Evolutionary conservation across 345 rosid genomes (phyloP).

Genomic region (Luvunga scandens): DNA sequence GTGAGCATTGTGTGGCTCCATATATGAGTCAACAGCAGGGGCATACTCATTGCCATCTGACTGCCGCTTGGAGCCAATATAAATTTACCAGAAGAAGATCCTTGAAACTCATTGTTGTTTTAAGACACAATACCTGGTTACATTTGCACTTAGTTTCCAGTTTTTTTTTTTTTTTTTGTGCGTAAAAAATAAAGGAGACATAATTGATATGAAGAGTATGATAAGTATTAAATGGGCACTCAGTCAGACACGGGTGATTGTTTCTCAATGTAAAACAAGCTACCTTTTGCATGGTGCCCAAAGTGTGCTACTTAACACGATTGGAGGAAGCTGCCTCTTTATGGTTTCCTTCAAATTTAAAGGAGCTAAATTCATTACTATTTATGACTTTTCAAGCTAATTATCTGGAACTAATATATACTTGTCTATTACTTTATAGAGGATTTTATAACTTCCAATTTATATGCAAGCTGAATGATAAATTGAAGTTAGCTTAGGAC

Average conservation of each 20-base stretch:
- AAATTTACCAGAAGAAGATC: conserved; percentile 21
- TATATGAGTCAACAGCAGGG: conserved; percentile 42
- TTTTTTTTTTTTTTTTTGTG: background rate
- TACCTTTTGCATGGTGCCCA: conserved; percentile 42
- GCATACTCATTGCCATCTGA: conserved; percentile 28
- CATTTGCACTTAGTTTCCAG: background rate
- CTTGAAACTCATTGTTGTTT: conserved; percentile 28
- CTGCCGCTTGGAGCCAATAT: conserved; percentile 50
- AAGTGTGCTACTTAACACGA: conserved; percentile 25
- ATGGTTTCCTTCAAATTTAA: conserved; percentile 24
- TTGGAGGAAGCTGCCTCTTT: conserved; percentile 6
- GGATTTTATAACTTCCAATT: too few relatives aligned
- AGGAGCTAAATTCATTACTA: conserved; percentile 23
- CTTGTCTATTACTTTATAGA: too few relatives aligned
- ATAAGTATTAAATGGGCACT: conserved; percentile 12
- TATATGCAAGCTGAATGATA: too few relatives aligned
- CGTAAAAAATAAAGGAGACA: background rate
- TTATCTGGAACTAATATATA: too few relatives aligned
- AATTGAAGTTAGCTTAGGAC: too few relatives aligned
- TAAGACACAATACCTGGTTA: conserved; percentile 24
- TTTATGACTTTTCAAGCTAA: background rate
- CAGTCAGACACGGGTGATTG: conserved; percentile 40
- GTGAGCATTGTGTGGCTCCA: conserved; percentile 25
- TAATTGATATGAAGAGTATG: background rate
- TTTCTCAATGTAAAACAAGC: conserved; percentile 16